Percentiles rank a stretch among this genome's conserved stretches.
Conservation (phyloP, 805 yeast species). For the Monosporozyma unispora region DNA sequence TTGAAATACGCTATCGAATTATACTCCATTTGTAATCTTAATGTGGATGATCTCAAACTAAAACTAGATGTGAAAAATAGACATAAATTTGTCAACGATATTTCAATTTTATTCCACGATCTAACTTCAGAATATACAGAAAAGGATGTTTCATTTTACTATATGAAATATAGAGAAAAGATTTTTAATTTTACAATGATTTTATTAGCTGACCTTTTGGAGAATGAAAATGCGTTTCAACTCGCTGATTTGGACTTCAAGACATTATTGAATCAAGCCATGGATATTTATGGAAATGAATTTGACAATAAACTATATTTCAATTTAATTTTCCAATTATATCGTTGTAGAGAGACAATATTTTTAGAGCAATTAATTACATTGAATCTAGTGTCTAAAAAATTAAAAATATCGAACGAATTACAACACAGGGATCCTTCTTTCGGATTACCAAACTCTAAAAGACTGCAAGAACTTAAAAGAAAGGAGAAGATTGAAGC, state of each 20-base stretch:
- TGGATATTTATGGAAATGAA: slow-evolving; percentile 25
- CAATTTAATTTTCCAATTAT: slow-evolving; percentile 14
- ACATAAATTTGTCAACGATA: slow-evolving; percentile 1
- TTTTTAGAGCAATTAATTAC: slow-evolving; percentile 11
- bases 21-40: slow-evolving; percentile 24
- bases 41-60: slow-evolving; percentile 10
- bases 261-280: slow-evolving; percentile 7
- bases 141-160: slow-evolving; percentile 16
- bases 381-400: slow-evolving; percentile 18
- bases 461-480: not conserved
- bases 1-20: slow-evolving; percentile 23
- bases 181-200: slow-evolving; percentile 22
- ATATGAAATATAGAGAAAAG: slow-evolving; percentile 23
- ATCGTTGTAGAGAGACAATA: slow-evolving; percentile 5
- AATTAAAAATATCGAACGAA: slow-evolving; percentile 23
- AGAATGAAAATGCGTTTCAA: not conserved
- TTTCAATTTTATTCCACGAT: slow-evolving; percentile 10
- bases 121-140: slow-evolving; percentile 10
- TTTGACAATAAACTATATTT: slow-evolving; percentile 20
- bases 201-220: slow-evolving; percentile 4
- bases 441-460: slow-evolving; percentile 8
- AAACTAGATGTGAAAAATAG: slow-evolving; percentile 14
- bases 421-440: slow-evolving; percentile 16
- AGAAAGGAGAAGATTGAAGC: not conserved
- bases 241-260: slow-evolving; percentile 1